A percentile compares a stretch with the other conserved stretches of the same genome.
These are phyloP conservation scores for Pezicula rhizophila DNA, from an alignment of 2,329 filamentous ascomycete species.

Conservation along the genomic window DNA sequence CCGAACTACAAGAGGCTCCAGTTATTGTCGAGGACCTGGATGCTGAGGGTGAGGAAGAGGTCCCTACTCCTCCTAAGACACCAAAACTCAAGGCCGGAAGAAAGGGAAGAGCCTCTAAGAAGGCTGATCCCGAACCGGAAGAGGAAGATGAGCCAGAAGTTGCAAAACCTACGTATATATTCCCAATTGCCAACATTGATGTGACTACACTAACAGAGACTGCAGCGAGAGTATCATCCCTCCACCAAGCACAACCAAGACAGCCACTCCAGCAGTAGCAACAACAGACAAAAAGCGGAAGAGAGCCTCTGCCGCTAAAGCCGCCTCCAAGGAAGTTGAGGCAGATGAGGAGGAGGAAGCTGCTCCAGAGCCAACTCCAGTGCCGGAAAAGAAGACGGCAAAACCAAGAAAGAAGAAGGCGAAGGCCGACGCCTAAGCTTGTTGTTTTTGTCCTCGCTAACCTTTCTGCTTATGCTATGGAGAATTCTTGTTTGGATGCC, in stretches of 20 bases:
- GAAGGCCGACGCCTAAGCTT: conserved; percentile 48
- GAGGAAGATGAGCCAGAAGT: conserved; percentile 27
- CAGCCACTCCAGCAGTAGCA: conserved; percentile 16
- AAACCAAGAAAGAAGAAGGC: conserved; percentile 30
- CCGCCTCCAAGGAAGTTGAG: conserved; percentile 9
- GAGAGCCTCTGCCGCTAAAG: conserved; percentile 45
- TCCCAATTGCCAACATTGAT: conserved; percentile 9
- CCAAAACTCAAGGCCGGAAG: conserved; percentile 44
- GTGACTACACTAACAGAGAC: background rate
- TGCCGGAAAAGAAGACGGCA: conserved; percentile 13
- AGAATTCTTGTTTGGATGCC: too few relatives aligned
- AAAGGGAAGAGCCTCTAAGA: conserved; percentile 23
- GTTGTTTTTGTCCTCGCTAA: too few relatives aligned
- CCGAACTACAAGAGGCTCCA: conserved; percentile 44
- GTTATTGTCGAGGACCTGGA: conserved; percentile 21
- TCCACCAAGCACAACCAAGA: conserved; percentile 13
- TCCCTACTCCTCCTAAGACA: conserved; percentile 45
- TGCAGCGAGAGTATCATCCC: conserved; percentile 12
- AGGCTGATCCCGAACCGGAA: conserved; percentile 29
- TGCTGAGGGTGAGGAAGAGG: conserved; percentile 36
- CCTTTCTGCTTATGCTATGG: too few relatives aligned
- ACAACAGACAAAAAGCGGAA: conserved; percentile 61
- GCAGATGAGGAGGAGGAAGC: conserved; percentile 41
- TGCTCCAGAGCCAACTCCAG: conserved; percentile 9
- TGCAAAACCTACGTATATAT: background rate